Evolutionary conservation across 176 grass and related monocot species (phyloP).

Genomic region (sorghum (Sorghum bicolor)): Sorghum_bicolor_NCBIv3 NC_012876.2:2117001-2117500

Average conservation of each 20-base stretch:
- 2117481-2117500: background rate
- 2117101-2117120: too few relatives aligned
- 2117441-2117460: too few relatives aligned
- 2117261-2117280: background rate
- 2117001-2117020: too few relatives aligned
- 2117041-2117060: too few relatives aligned
- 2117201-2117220: background rate
- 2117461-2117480: background rate
- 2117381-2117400: background rate
- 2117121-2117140: too few relatives aligned
- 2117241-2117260: background rate
- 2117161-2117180: background rate
- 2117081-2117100: too few relatives aligned
- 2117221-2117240: background rate
- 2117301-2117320: background rate
- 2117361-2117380: too few relatives aligned
- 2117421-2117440: too few relatives aligned
- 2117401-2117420: background rate
- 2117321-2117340: background rate
- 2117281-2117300: background rate
- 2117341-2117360: background rate
- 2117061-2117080: too few relatives aligned
- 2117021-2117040: too few relatives aligned
- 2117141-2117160: background rate
- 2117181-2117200: background rate